Conservation (phyloP, 75 land plant species). For the Chamaecyparis obtusa region DNA sequence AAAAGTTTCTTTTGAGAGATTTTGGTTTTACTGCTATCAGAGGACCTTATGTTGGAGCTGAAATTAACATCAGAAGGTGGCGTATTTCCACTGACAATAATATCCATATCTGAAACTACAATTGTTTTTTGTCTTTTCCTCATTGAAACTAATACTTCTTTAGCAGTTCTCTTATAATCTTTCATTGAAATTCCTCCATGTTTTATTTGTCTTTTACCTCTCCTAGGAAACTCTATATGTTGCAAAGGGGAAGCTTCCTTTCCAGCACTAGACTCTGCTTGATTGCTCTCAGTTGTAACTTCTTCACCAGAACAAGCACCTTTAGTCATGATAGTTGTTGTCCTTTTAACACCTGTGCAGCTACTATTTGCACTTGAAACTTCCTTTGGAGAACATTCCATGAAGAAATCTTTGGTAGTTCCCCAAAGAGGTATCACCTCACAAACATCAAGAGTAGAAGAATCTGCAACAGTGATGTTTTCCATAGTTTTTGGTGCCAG, state of each 20-base stretch:
- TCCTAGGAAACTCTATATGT: conserved; percentile 2
- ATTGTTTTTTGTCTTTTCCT: conserved; percentile 21
- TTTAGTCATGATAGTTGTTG: not conserved
- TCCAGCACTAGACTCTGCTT: conserved; percentile 1
- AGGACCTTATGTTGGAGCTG: conserved; percentile 3
- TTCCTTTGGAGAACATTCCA: conserved; percentile 7
- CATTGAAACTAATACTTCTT: conserved; percentile 18
- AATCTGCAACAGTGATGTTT: not conserved
- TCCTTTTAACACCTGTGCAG: not conserved
- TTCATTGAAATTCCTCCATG: conserved; percentile 15
- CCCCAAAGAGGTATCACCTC: not conserved
- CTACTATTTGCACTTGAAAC: not conserved
- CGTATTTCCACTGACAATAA: conserved; percentile 1
- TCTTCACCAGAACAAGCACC: conserved; percentile 11
- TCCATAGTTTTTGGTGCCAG: conserved; percentile 14
- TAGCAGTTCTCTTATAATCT: conserved; percentile 21
- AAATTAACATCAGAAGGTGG: conserved; percentile 13
- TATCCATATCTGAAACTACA: conserved; percentile 11
- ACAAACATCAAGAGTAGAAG: not conserved
- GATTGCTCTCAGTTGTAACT: conserved; percentile 8
- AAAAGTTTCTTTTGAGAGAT: not conserved
- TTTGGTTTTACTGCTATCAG: not conserved
- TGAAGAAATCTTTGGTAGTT: not conserved
- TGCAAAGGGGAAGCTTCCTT: not conserved
- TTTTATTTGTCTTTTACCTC: conserved; percentile 15